These are phyloP conservation scores for Cyclotella baltica DNA, from an alignment of 108 stramenopile genomes.

Conservation along the genomic window DNA sequence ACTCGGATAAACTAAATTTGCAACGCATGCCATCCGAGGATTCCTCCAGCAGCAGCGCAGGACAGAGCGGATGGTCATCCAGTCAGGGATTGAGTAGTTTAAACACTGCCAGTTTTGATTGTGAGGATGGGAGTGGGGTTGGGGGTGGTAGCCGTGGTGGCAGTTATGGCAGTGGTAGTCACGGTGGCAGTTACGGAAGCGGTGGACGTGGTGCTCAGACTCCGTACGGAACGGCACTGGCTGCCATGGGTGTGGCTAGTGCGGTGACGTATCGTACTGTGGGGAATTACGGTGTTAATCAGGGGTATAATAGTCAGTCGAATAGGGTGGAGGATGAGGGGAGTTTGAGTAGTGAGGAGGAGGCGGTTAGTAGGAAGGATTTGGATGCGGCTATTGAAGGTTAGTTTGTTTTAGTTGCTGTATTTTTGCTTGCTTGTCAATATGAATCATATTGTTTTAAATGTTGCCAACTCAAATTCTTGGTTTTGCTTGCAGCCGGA, in stretches of 20 bases:
- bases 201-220: too few species aligned
- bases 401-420: background rate
- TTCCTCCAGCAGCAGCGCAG: constrained; percentile 33
- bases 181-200: too few species aligned
- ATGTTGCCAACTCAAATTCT: background rate
- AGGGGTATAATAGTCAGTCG: background rate
- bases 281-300: background rate
- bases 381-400: constrained; percentile 79
- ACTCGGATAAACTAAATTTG: too few species aligned
- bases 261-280: constrained; percentile 7
- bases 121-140: constrained; percentile 26
- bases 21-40: too few species aligned
- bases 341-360: constrained; percentile 4
- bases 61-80: constrained; percentile 48
- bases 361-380: constrained; percentile 57
- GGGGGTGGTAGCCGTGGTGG: constrained; percentile 21
- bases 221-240: constrained; percentile 10
- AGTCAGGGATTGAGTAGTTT: constrained; percentile 38
- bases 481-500: too few species aligned
- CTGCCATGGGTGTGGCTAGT: constrained; percentile 30
- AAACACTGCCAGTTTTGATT: constrained; percentile 38
- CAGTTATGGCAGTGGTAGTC: constrained; percentile 15
- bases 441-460: background rate
- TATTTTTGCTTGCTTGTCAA: background rate
- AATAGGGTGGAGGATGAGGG: background rate